Evolutionary conservation across 2,329 filamentous ascomycete genomes (phyloP), one percentile per base, ranked within the genome.

Genomic region (Monilinia laxa): DNA sequence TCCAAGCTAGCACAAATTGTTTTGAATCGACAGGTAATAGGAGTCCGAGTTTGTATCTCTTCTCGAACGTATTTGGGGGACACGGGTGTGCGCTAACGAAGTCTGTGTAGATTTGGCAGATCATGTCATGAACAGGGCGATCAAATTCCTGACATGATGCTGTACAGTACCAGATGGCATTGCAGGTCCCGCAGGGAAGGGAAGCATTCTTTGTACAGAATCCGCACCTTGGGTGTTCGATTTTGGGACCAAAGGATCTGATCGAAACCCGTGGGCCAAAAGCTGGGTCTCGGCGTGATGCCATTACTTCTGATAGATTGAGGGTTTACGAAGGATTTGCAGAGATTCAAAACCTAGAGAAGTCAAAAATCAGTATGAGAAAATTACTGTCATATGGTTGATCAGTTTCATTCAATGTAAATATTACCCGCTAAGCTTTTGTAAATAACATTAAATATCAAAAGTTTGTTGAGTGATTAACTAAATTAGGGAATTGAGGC

Each of bases 1-100:
- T 62, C 58, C 58, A 62, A 20, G 58, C 58, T 1, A 62, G 9
- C 1, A 38, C 14, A 6, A 62, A 62, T 0, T 38, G 14, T 23
- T 25, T n/a, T 25, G 58, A 51, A 25, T 51, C 45, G 14, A 51
- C 45, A 2, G 58, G 58, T 1, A 62, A 23, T 20, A 62, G 58
- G n/a, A 62, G 58, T 7, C 58, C 28, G n/a, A 62, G 58, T 62
- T 16, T 62, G 45, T 62, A 62, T 51, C 51, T 62, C 9, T 62
- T 62, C 0, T 62, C 58, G 2, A 20, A 11, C 5, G 45, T 51
- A 16, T 62, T 45, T 4, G 38, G 7, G 0, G 58, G 58, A 51
- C 58, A 62, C 14, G 58, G 58, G 16, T 62, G 10, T 23, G 45
- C 45, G 9, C 45, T 35, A 51, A 62, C 16, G 4, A 62, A 62